phyloP scores from a whole-genome alignment of 2,329 filamentous ascomycete species.

The Penicillium frequentans region DNA sequence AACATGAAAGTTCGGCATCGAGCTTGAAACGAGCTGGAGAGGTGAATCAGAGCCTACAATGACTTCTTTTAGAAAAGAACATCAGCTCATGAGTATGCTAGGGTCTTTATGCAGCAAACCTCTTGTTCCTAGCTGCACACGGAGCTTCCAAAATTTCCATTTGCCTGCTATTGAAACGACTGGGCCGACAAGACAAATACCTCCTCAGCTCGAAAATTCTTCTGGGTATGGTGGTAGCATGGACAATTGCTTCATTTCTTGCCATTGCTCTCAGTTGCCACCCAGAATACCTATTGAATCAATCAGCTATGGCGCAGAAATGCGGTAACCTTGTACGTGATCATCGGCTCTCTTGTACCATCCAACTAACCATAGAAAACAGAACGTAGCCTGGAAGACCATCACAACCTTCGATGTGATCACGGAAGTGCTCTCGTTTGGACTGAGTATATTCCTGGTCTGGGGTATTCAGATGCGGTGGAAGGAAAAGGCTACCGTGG shows the following conservation, averaged over 20 bases:
- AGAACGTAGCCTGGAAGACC: slow-evolving; percentile 33
- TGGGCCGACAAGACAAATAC: slow-evolving; percentile 21
- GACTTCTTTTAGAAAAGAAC: too few relatives aligned
- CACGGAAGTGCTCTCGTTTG: slow-evolving; percentile 19
- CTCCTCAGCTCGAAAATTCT: slow-evolving; percentile 5
- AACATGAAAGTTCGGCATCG: slow-evolving; percentile 8
- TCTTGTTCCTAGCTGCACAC: slow-evolving; percentile 29
- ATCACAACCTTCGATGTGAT: slow-evolving; percentile 42
- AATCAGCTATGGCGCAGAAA: neutral
- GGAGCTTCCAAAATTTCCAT: slow-evolving; percentile 29
- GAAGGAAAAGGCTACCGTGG: slow-evolving; percentile 14
- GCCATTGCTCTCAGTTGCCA: neutral
- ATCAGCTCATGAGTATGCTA: neutral
- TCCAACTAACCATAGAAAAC: neutral
- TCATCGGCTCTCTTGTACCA: neutral
- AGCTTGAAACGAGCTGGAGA: neutral
- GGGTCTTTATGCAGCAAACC: slow-evolving; percentile 15
- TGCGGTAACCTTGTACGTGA: neutral
- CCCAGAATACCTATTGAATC: neutral
- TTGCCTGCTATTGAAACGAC: slow-evolving; percentile 27
- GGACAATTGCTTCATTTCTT: neutral
- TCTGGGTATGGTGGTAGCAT: neutral
- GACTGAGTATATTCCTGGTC: slow-evolving; percentile 24
- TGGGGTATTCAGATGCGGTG: slow-evolving; percentile 24
- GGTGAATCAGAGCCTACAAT: neutral